Percentiles rank a stretch among this genome's conserved stretches.
These are phyloP conservation scores for Talaromyces albobiverticillius DNA, from an alignment of 2,329 filamentous ascomycete genomes.

Conservation along the genomic window DNA sequence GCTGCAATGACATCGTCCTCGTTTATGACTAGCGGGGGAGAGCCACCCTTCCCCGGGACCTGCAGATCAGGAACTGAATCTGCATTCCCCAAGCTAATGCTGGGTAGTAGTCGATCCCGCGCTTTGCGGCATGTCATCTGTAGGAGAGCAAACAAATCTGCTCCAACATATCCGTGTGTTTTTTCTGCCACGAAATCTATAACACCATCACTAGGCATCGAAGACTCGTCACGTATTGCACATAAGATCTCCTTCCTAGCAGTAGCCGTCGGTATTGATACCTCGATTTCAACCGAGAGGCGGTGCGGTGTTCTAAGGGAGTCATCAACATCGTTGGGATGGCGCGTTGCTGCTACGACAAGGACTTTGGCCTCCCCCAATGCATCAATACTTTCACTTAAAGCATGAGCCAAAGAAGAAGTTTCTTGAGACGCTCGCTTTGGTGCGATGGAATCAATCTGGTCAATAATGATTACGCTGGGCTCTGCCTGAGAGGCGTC, in stretches of 20 bases:
- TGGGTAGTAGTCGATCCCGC: constrained; percentile 30
- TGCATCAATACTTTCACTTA: constrained; percentile 41
- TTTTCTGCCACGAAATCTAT: constrained; percentile 64
- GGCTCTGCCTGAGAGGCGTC: constrained; percentile 67
- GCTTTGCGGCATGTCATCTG: constrained; percentile 48
- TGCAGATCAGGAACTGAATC: neutral
- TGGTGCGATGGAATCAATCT: constrained; percentile 67
- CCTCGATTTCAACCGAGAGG: constrained; percentile 65
- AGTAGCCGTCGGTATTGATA: constrained; percentile 71
- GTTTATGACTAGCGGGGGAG: constrained; percentile 28
- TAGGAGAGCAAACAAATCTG: constrained; percentile 68
- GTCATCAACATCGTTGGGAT: constrained; percentile 68
- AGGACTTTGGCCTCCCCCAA: constrained; percentile 57
- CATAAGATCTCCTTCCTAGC: constrained; percentile 73
- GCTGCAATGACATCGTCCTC: constrained; percentile 48
- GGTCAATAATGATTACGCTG: constrained; percentile 75
- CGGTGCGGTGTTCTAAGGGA: constrained; percentile 64
- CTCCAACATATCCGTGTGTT: constrained; percentile 83
- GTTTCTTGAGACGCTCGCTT: constrained; percentile 49
- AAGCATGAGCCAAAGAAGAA: constrained; percentile 32
- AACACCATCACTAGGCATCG: constrained; percentile 50
- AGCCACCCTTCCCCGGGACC: constrained; percentile 3
- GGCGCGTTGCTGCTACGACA: constrained; percentile 72
- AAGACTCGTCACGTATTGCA: constrained; percentile 51
- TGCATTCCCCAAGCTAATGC: neutral